phyloP scores from a whole-genome alignment of 2,329 filamentous ascomycete species.

The Trichoderma asperellum region DNA sequence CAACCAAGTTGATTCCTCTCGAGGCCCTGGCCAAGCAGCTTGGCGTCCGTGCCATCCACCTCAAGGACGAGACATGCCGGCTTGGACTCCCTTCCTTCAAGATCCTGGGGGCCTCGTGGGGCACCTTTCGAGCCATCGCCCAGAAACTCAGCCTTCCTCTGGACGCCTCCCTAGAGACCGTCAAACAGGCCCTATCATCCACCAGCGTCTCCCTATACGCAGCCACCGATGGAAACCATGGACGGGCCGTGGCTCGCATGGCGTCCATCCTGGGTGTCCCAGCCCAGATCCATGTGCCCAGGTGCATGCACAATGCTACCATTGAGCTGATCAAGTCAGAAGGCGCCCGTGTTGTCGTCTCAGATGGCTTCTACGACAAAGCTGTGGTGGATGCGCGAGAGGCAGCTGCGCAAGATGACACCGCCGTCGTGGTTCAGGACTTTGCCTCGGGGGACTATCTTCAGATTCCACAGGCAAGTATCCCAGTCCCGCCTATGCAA shows the following conservation, averaged over 20 bases:
- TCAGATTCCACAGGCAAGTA: slow-evolving; percentile 60
- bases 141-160: slow-evolving; percentile 49
- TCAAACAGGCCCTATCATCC: slow-evolving; percentile 43
- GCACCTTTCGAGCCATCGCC: slow-evolving; percentile 61
- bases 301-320: slow-evolving; percentile 58
- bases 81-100: slow-evolving; percentile 77
- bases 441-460: slow-evolving; percentile 69
- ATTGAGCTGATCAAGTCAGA: slow-evolving; percentile 61
- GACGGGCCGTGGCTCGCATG: slow-evolving; percentile 72
- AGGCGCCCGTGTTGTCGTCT: slow-evolving; percentile 61
- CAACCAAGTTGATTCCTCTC: slow-evolving; percentile 58
- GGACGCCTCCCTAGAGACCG: slow-evolving; percentile 47
- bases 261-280: slow-evolving; percentile 60
- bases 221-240: slow-evolving; percentile 78
- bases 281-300: slow-evolving; percentile 65
- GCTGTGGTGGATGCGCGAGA: slow-evolving; percentile 56
- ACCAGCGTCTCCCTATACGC: slow-evolving; percentile 56
- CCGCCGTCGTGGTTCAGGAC: slow-evolving; percentile 67
- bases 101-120: slow-evolving; percentile 79
- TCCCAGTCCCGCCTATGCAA: not conserved
- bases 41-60: slow-evolving; percentile 58
- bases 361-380: slow-evolving; percentile 66
- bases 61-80: slow-evolving; percentile 73
- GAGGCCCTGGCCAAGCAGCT: slow-evolving; percentile 59
- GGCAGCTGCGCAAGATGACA: slow-evolving; percentile 44